phyloP scores from a whole-genome alignment of 768 basidiomycete species.

The Mycena capillaripes region DNA sequence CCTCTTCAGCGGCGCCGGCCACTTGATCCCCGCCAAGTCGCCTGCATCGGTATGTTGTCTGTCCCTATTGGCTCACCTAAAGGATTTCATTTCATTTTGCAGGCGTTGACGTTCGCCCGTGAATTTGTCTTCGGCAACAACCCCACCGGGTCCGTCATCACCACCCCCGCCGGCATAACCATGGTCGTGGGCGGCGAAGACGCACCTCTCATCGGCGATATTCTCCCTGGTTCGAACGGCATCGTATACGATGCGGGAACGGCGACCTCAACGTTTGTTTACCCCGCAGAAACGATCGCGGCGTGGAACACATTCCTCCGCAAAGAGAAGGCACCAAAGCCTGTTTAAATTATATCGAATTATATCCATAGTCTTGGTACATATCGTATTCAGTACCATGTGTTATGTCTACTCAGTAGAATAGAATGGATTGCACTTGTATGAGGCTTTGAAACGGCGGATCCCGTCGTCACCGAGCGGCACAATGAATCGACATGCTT shows the following conservation, averaged over 20 bases:
- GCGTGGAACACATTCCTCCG: slow-evolving; percentile 69
- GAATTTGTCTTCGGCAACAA: slow-evolving; percentile 80
- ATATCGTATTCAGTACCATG: no score
- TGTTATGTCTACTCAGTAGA: no score
- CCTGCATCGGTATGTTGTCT: slow-evolving; percentile 53
- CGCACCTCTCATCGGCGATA: slow-evolving; percentile 56
- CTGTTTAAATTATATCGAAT: no score
- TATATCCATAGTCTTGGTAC: no score
- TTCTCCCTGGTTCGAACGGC: slow-evolving; percentile 68
- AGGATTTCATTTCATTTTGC: slow-evolving; percentile 1
- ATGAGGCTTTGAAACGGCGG: no score
- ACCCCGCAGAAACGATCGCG: slow-evolving; percentile 66
- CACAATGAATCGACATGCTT: no score
- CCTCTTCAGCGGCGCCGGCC: slow-evolving; percentile 57
- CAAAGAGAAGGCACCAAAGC: slow-evolving; percentile 43
- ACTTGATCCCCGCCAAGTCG: slow-evolving; percentile 52
- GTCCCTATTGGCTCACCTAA: background rate
- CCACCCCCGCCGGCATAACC: slow-evolving; percentile 42
- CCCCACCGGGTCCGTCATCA: slow-evolving; percentile 67
- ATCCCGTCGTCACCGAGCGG: no score
- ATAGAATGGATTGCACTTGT: no score
- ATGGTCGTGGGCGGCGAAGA: slow-evolving; percentile 65
- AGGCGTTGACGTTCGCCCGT: slow-evolving; percentile 74
- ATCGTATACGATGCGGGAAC: slow-evolving; percentile 69
- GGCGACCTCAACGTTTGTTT: slow-evolving; percentile 67